These are phyloP conservation scores for Candida tetrigidarum DNA, from an alignment of 1,139 yeast genomes.

Conservation along the genomic window DNA sequence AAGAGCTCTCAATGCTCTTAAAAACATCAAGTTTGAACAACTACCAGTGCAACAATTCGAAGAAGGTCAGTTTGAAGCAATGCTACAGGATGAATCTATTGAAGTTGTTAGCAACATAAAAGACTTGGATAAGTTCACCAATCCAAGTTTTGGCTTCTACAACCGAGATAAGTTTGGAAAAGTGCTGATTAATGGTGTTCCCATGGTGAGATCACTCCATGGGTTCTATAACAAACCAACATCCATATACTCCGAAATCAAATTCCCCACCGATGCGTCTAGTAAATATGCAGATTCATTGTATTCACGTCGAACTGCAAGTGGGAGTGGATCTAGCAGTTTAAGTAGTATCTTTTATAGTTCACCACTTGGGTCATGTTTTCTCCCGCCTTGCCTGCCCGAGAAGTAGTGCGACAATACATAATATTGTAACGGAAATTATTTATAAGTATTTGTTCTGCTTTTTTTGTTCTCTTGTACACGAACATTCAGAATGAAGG, in stretches of 20 bases:
- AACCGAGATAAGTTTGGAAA: constrained; percentile 5
- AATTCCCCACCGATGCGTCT: constrained; percentile 6
- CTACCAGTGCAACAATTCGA: constrained; percentile 3
- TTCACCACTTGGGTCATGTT: no score
- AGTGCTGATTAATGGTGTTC: constrained; percentile 6
- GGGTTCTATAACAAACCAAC: constrained; percentile 8
- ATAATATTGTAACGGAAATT: no score
- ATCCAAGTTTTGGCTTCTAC: constrained; percentile 9
- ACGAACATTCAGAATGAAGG: not conserved
- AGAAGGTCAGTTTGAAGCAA: constrained; percentile 7
- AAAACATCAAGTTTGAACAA: constrained; percentile 12
- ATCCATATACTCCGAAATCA: constrained; percentile 3
- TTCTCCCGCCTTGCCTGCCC: no score
- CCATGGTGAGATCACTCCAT: constrained; percentile 9
- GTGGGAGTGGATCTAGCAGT: constrained; percentile 8
- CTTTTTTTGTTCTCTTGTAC: not conserved
- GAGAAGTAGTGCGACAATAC: not conserved
- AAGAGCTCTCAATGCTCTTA: constrained; percentile 9
- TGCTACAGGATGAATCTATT: constrained; percentile 5
- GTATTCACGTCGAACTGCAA: constrained; percentile 6
- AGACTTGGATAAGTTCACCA: constrained; percentile 6
- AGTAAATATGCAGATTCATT: constrained; percentile 4
- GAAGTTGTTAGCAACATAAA: not conserved
- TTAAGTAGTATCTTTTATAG: constrained; percentile 8
- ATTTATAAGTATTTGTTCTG: not conserved